These are phyloP conservation scores for Scedosporium boydii DNA, from an alignment of 2,329 filamentous ascomycete genomes.

Conservation along the genomic window DNA sequence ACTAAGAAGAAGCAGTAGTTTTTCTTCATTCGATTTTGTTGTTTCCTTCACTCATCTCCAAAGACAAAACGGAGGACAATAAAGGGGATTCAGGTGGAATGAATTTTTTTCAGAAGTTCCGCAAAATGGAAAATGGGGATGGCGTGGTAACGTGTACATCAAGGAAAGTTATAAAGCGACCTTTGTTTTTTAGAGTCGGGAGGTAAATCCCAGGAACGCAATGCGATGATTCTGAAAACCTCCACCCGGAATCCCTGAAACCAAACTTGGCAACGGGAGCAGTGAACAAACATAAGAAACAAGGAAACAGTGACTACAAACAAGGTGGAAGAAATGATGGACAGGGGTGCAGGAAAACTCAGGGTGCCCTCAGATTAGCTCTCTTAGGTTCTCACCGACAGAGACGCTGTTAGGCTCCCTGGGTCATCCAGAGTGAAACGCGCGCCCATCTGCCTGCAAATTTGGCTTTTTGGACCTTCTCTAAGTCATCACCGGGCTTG, in stretches of 20 bases:
- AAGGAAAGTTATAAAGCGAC: constrained; percentile 2
- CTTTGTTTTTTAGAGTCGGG: constrained; percentile 7
- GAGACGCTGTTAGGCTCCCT: constrained; percentile 12
- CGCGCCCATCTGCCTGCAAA: constrained; percentile 34
- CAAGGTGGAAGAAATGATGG: background rate
- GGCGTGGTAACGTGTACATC: constrained; percentile 7
- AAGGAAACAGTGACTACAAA: background rate
- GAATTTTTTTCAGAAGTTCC: background rate
- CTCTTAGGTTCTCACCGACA: constrained; percentile 45
- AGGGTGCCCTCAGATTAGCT: constrained; percentile 45
- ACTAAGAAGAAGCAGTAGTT: constrained; percentile 38
- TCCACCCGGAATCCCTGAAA: background rate
- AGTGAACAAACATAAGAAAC: background rate
- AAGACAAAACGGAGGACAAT: background rate
- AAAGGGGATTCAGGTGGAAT: background rate
- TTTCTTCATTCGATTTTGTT: background rate
- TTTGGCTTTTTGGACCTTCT: constrained; percentile 47
- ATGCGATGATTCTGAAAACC: constrained; percentile 2
- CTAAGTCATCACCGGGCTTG: constrained; percentile 38
- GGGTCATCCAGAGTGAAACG: background rate
- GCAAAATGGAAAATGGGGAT: background rate
- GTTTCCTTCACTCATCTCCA: background rate
- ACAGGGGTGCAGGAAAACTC: background rate
- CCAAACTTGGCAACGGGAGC: background rate
- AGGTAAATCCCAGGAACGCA: background rate